A percentile compares a stretch with the other conserved stretches of the same genome.
These are phyloP conservation scores for Trichophaea hybrida DNA, from an alignment of 2,329 filamentous ascomycete species.

Conservation along the genomic window DNA sequence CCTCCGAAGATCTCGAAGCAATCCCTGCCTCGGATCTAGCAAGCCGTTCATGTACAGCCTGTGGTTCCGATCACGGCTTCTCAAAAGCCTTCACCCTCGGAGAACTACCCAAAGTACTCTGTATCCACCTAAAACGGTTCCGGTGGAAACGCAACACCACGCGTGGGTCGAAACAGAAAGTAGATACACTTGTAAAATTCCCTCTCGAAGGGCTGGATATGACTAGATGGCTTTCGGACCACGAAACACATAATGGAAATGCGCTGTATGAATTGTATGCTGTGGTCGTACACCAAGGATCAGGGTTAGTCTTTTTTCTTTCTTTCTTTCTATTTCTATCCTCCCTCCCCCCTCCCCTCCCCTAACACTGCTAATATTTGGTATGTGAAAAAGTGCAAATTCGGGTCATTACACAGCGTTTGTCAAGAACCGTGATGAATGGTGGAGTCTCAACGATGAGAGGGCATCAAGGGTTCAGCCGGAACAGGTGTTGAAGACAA, in stretches of 20 bases:
- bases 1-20: conserved; percentile 18
- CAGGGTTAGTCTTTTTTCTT: conserved; percentile 13
- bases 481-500: conserved; percentile 15
- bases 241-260: conserved; percentile 1
- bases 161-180: conserved; percentile 17
- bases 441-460: conserved; percentile 23
- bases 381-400: conserved; percentile 11
- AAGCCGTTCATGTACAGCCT: conserved; percentile 14
- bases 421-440: conserved; percentile 16
- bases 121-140: conserved; percentile 20
- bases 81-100: conserved; percentile 19
- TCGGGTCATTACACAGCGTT: conserved; percentile 22
- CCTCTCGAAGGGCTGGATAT: conserved; percentile 19
- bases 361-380: too few species aligned
- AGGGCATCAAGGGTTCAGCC: conserved; percentile 14
- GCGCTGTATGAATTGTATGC: conserved; percentile 19
- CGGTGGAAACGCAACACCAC: conserved; percentile 14
- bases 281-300: conserved; percentile 22
- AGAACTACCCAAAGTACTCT: conserved; percentile 16
- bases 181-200: conserved; percentile 18
- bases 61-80: conserved; percentile 18
- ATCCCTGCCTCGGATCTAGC: conserved; percentile 12
- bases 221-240: conserved; percentile 14
- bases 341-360: too few species aligned
- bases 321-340: neutral